phyloP scores from a whole-genome alignment of 2,329 filamentous ascomycete genomes.

The Xylariaceae sp. region DNA sequence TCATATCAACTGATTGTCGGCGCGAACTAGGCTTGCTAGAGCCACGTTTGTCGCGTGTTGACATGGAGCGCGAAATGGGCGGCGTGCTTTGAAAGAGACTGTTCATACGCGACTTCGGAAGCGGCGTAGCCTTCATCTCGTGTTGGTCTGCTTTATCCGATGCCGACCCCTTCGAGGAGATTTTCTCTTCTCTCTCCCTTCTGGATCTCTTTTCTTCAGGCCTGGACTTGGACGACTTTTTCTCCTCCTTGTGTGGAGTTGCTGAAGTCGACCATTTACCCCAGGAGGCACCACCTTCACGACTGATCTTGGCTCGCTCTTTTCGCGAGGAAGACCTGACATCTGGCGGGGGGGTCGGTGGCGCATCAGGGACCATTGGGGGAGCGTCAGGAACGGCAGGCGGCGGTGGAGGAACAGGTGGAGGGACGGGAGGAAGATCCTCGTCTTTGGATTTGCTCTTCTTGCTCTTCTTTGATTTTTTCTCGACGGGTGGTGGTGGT shows the following conservation, averaged over 20 bases:
- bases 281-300: slow-evolving; percentile 69
- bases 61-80: slow-evolving; percentile 66
- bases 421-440: slow-evolving; percentile 23
- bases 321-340: slow-evolving; percentile 61
- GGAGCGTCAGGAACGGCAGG: slow-evolving; percentile 48
- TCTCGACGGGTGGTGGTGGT: slow-evolving; percentile 41
- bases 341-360: slow-evolving; percentile 52
- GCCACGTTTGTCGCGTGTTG: slow-evolving; percentile 63
- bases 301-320: slow-evolving; percentile 73
- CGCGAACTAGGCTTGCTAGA: slow-evolving; percentile 59
- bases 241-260: slow-evolving; percentile 55
- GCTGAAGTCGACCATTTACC: slow-evolving; percentile 69
- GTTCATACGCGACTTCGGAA: slow-evolving; percentile 55
- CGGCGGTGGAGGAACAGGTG: slow-evolving; percentile 42
- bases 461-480: slow-evolving; percentile 31
- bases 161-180: slow-evolving; percentile 63
- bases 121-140: slow-evolving; percentile 44
- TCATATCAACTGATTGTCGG: slow-evolving; percentile 66
- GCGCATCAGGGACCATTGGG: slow-evolving; percentile 43
- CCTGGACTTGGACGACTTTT: slow-evolving; percentile 57
- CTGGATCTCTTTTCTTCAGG: slow-evolving; percentile 60
- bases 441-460: slow-evolving; percentile 36
- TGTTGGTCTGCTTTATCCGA: slow-evolving; percentile 57
- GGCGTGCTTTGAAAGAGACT: slow-evolving; percentile 69
- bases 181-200: slow-evolving; percentile 63